Percentiles rank a stretch among this genome's conserved stretches.
Evolutionary conservation across 352 stramenopile species (phyloP).

Genomic region (Pythium utonaiense): DNA sequence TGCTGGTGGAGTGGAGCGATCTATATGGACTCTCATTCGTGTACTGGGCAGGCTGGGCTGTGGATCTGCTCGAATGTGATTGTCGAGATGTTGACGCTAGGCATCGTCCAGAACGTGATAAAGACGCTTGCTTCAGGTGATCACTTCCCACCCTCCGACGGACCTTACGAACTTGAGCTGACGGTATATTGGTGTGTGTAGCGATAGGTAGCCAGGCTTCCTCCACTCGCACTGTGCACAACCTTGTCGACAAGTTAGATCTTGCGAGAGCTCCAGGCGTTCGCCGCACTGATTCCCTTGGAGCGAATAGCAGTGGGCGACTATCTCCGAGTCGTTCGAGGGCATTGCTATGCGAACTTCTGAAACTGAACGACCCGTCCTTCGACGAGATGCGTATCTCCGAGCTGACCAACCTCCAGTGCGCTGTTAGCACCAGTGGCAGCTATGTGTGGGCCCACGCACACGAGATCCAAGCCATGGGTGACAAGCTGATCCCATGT

Average conservation of each 20-base stretch:
- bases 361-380: constrained; percentile 2
- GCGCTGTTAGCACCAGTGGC: constrained; percentile 9
- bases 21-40: neutral
- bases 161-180: too few relatives aligned
- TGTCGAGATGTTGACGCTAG: neutral
- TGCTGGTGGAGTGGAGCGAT: neutral
- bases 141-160: too few relatives aligned
- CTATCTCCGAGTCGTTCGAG: neutral
- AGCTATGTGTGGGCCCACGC: constrained; percentile 14
- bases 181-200: too few relatives aligned
- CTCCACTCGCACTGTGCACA: constrained; percentile 6
- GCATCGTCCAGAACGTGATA: neutral
- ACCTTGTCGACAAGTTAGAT: constrained; percentile 12
- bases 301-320: neutral
- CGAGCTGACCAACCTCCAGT: constrained; percentile 12
- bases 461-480: constrained; percentile 15
- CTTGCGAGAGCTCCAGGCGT: neutral
- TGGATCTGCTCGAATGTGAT: constrained; percentile 11
- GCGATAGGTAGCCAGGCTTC: too few relatives aligned
- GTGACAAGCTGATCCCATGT: constrained; percentile 6
- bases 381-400: constrained; percentile 15
- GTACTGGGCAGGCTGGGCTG: neutral
- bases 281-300: neutral
- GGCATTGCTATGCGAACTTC: constrained; percentile 9
- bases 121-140: too few relatives aligned